A percentile compares a stretch with the other conserved stretches of the same genome.
Conservation (phyloP, 2,329 filamentous ascomycete species). For the Pseudocercospora cruenta region DNA sequence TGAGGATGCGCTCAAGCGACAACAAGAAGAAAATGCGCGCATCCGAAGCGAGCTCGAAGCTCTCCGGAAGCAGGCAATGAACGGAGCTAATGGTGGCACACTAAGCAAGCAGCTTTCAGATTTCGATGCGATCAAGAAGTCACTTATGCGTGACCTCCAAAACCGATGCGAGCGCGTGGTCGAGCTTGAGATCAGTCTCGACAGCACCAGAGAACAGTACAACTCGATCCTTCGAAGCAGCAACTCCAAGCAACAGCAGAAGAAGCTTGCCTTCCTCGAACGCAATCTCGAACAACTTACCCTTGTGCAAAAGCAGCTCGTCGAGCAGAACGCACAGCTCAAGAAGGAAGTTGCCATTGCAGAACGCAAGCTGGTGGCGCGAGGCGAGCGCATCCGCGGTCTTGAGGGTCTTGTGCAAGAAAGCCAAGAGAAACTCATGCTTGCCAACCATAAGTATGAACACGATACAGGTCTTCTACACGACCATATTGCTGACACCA, state of each 20-base stretch:
- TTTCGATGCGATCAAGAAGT: conserved; percentile 99
- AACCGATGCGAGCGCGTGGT: conserved; percentile 97
- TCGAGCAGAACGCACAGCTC: conserved; percentile 93
- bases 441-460: conserved; percentile 92
- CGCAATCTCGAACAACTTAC: conserved; percentile 97
- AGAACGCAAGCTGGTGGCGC: conserved; percentile 92
- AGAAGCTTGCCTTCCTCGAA: conserved; percentile 99
- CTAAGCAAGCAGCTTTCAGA: conserved; percentile 97
- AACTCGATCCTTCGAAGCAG: conserved; percentile 96
- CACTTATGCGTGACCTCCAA: conserved; percentile 95
- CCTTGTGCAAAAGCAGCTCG: conserved; percentile 93
- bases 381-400: conserved; percentile 95
- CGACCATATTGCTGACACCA: conserved; percentile 20
- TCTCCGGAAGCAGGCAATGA: conserved; percentile 71
- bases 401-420: conserved; percentile 91
- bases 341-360: conserved; percentile 99
- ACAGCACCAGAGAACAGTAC: conserved; percentile 97
- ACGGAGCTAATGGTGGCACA: conserved; percentile 66
- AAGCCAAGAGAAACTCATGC: conserved; percentile 96
- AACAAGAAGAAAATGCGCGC: conserved; percentile 78
- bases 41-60: conserved; percentile 81
- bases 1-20: conserved; percentile 75
- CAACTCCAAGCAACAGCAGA: conserved; percentile 98
- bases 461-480: background rate
- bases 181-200: conserved; percentile 94